Evolutionary conservation across 2,329 filamentous ascomycete genomes (phyloP), one percentile per base, ranked within the genome.

Genomic region (Fusarium avenaceum): DNA sequence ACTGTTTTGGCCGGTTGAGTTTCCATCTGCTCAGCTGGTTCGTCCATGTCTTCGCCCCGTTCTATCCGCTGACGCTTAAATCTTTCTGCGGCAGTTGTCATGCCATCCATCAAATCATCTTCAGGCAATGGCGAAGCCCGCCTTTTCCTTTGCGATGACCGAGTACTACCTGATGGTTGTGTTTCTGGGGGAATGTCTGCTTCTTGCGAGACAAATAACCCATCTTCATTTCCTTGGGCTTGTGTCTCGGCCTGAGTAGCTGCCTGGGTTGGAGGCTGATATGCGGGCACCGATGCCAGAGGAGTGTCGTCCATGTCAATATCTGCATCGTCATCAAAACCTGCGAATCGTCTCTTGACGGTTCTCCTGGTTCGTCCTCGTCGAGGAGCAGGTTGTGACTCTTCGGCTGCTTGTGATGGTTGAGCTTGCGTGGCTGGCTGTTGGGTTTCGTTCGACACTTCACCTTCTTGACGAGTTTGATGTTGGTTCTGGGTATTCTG

Each of bases 51-150:
- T 67, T 85, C 80, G 44, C 86, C 85, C 50, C 85, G 84, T 63
- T 87, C 89, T 20, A 92, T 83, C 26, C 90, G 89, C 22, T 91
- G 89, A n/a, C 90, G 88, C 77, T 97, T 98, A 75, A 94, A 87
- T 7, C 89, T 89, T 28, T 91, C 89, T 5, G 92, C 89, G 1
- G 90, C 92, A 0, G 94, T 92, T 2, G 94, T 89, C 56, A 97
- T 86, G 22, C 86, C 84, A 15, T 93, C 89, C 76, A 95, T 87
- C 10, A 91, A 79, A 44, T 91, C 86, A 54, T 87, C 80, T 50
- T 83, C 79, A 1, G 76, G 77, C 0, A 81, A 67, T 6, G 80
- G 78, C 3, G 82, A 79, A 5, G 81, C 80, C 4, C 74, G 76
- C 24, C 86, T 79, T 71, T 89, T 89, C 30, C 82, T 80, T 19